Conservation (phyloP, 345 rosid genomes). For the Eucalyptus sp. region DNA sequence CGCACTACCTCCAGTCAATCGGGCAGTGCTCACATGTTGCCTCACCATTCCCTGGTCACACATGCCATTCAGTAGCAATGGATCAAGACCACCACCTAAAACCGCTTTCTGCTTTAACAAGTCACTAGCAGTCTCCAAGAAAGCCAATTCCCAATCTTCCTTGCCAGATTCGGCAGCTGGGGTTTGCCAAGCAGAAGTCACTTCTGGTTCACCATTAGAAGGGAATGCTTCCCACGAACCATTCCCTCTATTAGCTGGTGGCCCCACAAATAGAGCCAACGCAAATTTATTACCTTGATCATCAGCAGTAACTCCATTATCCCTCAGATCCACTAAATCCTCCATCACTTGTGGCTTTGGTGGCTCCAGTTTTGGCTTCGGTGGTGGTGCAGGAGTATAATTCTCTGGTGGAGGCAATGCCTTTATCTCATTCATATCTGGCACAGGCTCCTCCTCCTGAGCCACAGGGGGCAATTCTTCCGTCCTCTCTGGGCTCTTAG, state of each 20-base stretch:
- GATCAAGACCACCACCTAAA: constrained; percentile 70
- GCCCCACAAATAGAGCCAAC: constrained; percentile 48
- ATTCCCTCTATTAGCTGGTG: constrained; percentile 16
- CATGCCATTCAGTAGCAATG: constrained; percentile 69
- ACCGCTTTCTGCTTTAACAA: constrained; percentile 58
- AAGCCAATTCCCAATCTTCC: constrained; percentile 88
- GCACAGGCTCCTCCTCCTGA: constrained; percentile 13
- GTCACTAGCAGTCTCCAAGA: constrained; percentile 71
- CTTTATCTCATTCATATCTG: constrained; percentile 60
- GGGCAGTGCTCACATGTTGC: constrained; percentile 61
- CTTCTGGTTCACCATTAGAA: constrained; percentile 34
- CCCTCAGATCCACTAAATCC: constrained; percentile 61
- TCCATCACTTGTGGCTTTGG: constrained; percentile 23
- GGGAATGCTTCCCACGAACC: constrained; percentile 85
- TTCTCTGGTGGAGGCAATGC: constrained; percentile 63
- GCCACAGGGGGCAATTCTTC: constrained; percentile 16
- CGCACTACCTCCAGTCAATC: constrained; percentile 68
- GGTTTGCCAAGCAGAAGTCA: constrained; percentile 67
- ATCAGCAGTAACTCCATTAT: constrained; percentile 42
- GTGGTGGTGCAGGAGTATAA: constrained; percentile 20
- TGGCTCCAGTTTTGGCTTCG: constrained; percentile 30
- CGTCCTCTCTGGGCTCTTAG: constrained; percentile 41
- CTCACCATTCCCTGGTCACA: constrained; percentile 85
- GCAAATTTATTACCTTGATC: constrained; percentile 78
- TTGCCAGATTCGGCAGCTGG: constrained; percentile 80